Base-by-base conservation (phyloP, 2,329 filamentous ascomycete species). In the Colletotrichum sp. region DNA sequence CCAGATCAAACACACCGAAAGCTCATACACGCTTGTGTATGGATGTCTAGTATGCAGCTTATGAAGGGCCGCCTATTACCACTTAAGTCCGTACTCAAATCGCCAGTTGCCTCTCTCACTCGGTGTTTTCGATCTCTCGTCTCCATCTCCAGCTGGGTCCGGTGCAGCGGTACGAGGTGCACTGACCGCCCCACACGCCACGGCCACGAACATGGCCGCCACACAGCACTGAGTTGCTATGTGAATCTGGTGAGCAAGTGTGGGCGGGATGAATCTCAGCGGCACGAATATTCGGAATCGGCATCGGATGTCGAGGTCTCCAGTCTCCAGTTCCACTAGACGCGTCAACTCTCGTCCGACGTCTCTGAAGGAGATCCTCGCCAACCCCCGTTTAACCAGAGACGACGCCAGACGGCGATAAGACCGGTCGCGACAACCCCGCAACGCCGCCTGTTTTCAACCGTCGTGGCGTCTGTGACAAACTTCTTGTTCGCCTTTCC, bases 81-180 rank as follows among this genome's bases (percentile, higher is more conserved):
- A 39, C 59, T 71, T 55, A n/a, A 34, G 34, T 34, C 36, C 36
- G 52, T 29, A 29, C n/a, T 65, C 36, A 32, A 55, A 55, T 63
- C 55, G 27, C 59, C 29, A 13, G 4, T 39, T 34, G 16, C n/a
- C 16, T 44, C 9, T 22, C 39, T 22, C 19, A n/a, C n/a, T 32
- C 34, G n/a, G 44, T 52, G n/a, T 52, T 12, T 59, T 39, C 34
- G 36, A 25, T 13, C 27, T 49, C 63, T 7, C 30, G 32, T 22
- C 64, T 44, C 72, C 72, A 61, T 44, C 59, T 30, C 68, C 36
- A 75, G 27, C 70, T 63, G 69, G 55, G 69, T 72, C 69, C 73
- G 49, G 59, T 25, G 22, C 44, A 49, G 64, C 63, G 62, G 68
- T 32, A 36, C 34, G 52, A 66, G 27, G 67, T 19, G 72, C 63